Evolutionary conservation across 352 stramenopile genomes (phyloP).

Genomic region (Phytophthora kernoviae): DNA sequence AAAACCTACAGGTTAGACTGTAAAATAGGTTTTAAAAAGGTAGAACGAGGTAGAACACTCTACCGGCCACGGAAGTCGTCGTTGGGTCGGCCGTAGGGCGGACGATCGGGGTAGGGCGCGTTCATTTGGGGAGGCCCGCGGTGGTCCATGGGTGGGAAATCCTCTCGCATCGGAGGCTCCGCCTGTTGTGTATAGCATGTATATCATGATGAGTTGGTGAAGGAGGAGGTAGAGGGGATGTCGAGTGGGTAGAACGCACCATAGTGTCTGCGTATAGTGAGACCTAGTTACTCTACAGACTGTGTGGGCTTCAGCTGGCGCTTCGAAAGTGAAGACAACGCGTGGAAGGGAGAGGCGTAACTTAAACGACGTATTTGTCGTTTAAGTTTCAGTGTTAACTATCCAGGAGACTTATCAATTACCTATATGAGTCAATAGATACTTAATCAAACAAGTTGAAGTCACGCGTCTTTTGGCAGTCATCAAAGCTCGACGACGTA

Average conservation of each 20-base stretch:
- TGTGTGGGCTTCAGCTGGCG: not conserved
- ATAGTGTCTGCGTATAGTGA: not conserved
- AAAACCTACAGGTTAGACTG: conserved; percentile 2
- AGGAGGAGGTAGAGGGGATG: not conserved
- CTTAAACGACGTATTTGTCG: no score
- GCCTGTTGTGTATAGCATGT: conserved; percentile 13
- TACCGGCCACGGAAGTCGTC: conserved; percentile 40
- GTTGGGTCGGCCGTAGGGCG: conserved; percentile 17
- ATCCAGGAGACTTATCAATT: no score
- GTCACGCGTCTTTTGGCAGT: no score
- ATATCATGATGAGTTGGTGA: not conserved
- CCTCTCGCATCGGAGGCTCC: conserved; percentile 48
- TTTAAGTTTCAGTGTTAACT: no score
- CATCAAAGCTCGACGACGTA: no score
- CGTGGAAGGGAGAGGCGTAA: not conserved
- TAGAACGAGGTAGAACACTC: not conserved
- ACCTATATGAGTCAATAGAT: no score
- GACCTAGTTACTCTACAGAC: not conserved
- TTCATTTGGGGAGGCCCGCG: conserved; percentile 38
- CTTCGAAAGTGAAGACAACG: not conserved
- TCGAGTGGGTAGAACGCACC: not conserved
- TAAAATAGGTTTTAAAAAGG: not conserved
- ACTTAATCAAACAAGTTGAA: no score
- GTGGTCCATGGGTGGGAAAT: conserved; percentile 46
- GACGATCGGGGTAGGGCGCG: conserved; percentile 26